Base-by-base conservation (phyloP, 1,284 basidiomycete genomes). In the Malassezia nana region DNA sequence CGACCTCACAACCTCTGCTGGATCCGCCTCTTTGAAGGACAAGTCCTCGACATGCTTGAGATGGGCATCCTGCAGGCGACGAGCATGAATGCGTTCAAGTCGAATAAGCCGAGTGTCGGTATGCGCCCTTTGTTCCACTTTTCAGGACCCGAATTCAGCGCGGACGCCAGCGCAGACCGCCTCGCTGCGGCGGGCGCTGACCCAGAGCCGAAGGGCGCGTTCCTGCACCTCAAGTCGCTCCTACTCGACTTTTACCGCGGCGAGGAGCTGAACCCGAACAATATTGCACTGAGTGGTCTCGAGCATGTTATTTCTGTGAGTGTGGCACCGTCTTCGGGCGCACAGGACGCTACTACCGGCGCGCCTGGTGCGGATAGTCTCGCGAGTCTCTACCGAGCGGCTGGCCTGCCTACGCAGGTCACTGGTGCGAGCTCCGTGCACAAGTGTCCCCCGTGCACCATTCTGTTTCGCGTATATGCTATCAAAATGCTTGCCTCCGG, bases 111-210 rank as follows among this genome's bases (percentile, higher is more conserved):
- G 9, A 84, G 88, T 4, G 82, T 87, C 26, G 91, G 91, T n/a
- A 84, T 89, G 65, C 84, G 86, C 64, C 91, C 92, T 46, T 77
- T 96, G 63, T 85, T 98, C 78, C 89, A 94, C 73, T 99, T 99
- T 74, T 88, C 88, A 26, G 92, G 74, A 2, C 70, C 74, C n/a
- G 66, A 74, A 48, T 75, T 75, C 52, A 51, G 31, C 22, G 46
- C 40, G 4, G 62, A 65, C n/a, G 55, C 48, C 35, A 15, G 35
- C 35, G 29, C 24, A 22, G 65, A 67, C 47, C 48, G 50, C 29
- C 46, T 75, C 51, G 55, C 72, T 16, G 52, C 58, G 0, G 63
- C 63, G 24, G 59, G 50, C 26, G 57, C 54, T 3, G 57, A 60
- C 29, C 45, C 50, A 18, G 61, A 62, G 38, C 53, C 58, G 13